Base-by-base conservation (phyloP, 192 early-diverging fungal genomes). In the Coemansia sp. region DNA sequence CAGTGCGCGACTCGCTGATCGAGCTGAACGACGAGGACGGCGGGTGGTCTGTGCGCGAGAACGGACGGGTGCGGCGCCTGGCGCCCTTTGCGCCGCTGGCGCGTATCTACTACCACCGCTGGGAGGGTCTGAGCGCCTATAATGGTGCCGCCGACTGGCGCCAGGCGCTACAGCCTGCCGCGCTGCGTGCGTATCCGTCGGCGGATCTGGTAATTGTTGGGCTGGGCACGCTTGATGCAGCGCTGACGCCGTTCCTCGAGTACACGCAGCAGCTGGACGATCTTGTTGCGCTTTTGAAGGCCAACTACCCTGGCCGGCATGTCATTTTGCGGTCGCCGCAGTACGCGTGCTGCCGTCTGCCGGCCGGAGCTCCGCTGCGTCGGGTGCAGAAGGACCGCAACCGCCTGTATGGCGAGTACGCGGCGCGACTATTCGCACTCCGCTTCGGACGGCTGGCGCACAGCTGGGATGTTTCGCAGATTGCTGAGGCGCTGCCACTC, bases 1-100 rank as follows among this genome's bases (percentile, higher is more conserved):
- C 38, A 6, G 68, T 70, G 61, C 68, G 68, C 16, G 61, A 70
- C 40, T 37, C 68, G 61, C 68, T 70, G 60, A 26, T 70, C 41
- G 58, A 56, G 49, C 60, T 70, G 61, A 70, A 70, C 61, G 68
- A 70, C 43, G 68, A 70, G 53, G 68, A 70, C 40, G 68, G 68
- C 50, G 68, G 68, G 8, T 70, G 68, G 68, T 63, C 68, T 4
- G 61, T 63, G 41, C 44, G 48, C 41, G 68, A 70, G 38, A 56
- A 70, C 61, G 68, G 68, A 40, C 13, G 41, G 9, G 3, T 6
- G 21, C 47, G 61, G 47, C 32, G n/a, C n/a, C 45, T 49, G 1
- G 21, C 13, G 19, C 9, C 48, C 23, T 37, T n/a, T 19, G 16
- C 50, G 19, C 26, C 68, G 61, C 68, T 56, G 38, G 61, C 68